Evolutionary conservation across 208 protist species (phyloP), one percentile per base, ranked within the genome.

Genomic region (Leishmania tropica): DNA sequence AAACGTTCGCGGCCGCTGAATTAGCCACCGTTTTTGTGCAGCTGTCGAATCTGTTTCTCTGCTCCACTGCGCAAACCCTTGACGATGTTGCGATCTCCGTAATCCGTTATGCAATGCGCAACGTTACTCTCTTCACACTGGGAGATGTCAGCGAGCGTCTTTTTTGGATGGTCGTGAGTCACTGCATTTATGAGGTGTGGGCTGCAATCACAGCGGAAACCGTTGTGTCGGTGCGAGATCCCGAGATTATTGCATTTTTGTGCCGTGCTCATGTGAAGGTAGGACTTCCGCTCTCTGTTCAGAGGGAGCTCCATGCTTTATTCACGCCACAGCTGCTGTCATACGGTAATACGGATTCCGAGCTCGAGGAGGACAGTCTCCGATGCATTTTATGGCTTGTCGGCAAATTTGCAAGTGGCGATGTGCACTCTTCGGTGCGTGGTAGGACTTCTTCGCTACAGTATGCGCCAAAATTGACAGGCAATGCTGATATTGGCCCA

Each of bases 21-120:
- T 13, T 78, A 64, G 7, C 7, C 2, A 42, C n/a, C 15, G 24
- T 86, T 58, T 79, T 79, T 58, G 54, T 86, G 35, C 78, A 83
- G 31, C 78, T 86, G 10, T 76, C 83, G 7, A 78, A 80, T 45
- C 71, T 71, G 51, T 83, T 86, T 71, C 53, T 86, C 51, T 82
- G 83, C 37, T 82, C 78, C 35, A 48, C 35, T 37, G 72, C 65
- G 10, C 77, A 42, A 45, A 77, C 47, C 53, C 54, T 76, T 17
- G 65, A 80, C 8, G 78, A 83, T 2, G 83, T 82, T 31, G 83
- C 83, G 6, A 0, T 54, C 2, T 70, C 28, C 28, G 31, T 64
- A 17, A 42, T 80, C 60, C 78, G 73, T 21, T 86, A 77, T 70
- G 83, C 74, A 24, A 24, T 80, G 11, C 47, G 35, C 28, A 81